phyloP scores from a whole-genome alignment of 768 basidiomycete species.

The Hygrocybe coccinea region DNA sequence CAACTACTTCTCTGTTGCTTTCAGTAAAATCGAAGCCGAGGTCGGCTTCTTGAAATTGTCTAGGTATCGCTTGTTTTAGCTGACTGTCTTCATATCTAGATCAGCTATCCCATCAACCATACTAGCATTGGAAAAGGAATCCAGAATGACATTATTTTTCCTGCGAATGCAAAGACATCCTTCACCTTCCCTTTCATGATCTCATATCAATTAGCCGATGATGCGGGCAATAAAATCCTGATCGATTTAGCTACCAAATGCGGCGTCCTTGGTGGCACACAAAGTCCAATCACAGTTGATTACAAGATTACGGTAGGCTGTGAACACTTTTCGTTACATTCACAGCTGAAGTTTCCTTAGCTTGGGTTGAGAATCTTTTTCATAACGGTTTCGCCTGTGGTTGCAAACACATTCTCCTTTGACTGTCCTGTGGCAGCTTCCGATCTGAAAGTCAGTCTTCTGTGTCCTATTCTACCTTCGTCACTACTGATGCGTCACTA shows the following conservation, averaged over 20 bases:
- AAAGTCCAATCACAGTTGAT: slow-evolving; percentile 48
- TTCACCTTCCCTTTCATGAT: slow-evolving; percentile 76
- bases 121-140: slow-evolving; percentile 63
- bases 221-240: slow-evolving; percentile 54
- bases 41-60: slow-evolving; percentile 31
- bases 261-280: slow-evolving; percentile 43
- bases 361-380: slow-evolving; percentile 61
- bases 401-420: slow-evolving; percentile 59
- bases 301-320: slow-evolving; percentile 62
- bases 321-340: slow-evolving; percentile 2
- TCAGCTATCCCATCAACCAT: slow-evolving; percentile 72
- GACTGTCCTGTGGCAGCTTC: slow-evolving; percentile 51
- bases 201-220: slow-evolving; percentile 49
- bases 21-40: slow-evolving; percentile 60
- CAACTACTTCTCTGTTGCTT: slow-evolving; percentile 68
- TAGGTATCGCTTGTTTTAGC: not conserved
- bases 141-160: slow-evolving; percentile 42
- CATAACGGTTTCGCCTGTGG: slow-evolving; percentile 60
- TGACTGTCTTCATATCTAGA: slow-evolving; percentile 32
- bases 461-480: not conserved
- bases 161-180: slow-evolving; percentile 52
- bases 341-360: slow-evolving; percentile 33
- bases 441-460: slow-evolving; percentile 27
- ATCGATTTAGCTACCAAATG: slow-evolving; percentile 60
- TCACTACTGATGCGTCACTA: not conserved